phyloP scores from a whole-genome alignment of 352 stramenopile genomes.

The Globisporangium recalcitrans region DNA sequence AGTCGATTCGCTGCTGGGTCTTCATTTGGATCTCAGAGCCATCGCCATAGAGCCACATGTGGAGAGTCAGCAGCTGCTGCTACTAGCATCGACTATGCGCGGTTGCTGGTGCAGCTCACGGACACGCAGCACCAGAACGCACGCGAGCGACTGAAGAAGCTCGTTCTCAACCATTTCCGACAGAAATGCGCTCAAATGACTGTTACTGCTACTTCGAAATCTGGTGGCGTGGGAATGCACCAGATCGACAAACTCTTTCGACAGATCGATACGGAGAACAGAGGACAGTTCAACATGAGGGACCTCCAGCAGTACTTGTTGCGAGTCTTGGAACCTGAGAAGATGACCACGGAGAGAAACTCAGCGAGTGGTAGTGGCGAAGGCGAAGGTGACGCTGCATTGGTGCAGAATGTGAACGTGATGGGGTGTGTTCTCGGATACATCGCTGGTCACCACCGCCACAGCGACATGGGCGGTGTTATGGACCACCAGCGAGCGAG shows the following conservation, averaged over 20 bases:
- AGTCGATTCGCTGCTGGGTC: constrained; percentile 24
- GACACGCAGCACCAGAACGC: constrained; percentile 30
- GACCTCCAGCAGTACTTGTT: constrained; percentile 25
- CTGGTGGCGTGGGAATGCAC: neutral
- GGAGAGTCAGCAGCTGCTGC: too few species aligned
- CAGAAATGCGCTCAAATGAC: constrained; percentile 5
- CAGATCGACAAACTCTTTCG: constrained; percentile 26
- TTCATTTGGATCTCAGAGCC: neutral
- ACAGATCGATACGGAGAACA: constrained; percentile 30
- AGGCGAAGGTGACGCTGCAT: neutral
- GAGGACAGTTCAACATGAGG: constrained; percentile 36
- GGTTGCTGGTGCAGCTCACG: constrained; percentile 44
- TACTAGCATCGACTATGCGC: constrained; percentile 35
- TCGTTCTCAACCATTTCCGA: constrained; percentile 23
- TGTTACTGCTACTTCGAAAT: neutral
- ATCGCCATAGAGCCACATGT: neutral
- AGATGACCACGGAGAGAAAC: constrained; percentile 6
- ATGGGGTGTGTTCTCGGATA: constrained; percentile 17
- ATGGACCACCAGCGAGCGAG: neutral
- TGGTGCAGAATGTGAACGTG: constrained; percentile 11
- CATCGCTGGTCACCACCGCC: constrained; percentile 9
- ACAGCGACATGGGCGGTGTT: neutral
- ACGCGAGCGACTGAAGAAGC: constrained; percentile 18
- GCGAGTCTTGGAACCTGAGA: neutral
- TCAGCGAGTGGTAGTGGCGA: neutral